These are phyloP conservation scores for Schoenoplectus triqueter DNA, from an alignment of 202 grass and related monocot species.

Conservation along the genomic window DNA sequence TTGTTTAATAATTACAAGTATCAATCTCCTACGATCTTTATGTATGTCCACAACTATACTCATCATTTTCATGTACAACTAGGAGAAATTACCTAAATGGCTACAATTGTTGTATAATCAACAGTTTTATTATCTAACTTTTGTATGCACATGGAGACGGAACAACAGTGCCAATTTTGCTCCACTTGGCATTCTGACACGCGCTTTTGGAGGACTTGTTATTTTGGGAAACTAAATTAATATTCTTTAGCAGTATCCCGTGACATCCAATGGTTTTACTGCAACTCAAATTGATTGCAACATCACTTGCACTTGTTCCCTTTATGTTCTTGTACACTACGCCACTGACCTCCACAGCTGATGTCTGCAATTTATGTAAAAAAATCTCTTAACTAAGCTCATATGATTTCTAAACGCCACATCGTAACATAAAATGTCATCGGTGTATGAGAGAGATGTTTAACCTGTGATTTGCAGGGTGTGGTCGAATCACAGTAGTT, in stretches of 20 bases:
- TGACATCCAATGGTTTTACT: conserved; percentile 45
- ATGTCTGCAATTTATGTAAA: conserved; percentile 30
- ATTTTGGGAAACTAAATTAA: conserved; percentile 43
- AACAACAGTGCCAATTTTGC: conserved; percentile 45
- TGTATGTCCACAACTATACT: background rate
- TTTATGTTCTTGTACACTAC: conserved; percentile 63
- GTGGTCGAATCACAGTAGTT: conserved; percentile 62
- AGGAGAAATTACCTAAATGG: conserved; percentile 24
- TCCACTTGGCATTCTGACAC: conserved; percentile 58
- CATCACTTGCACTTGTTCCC: conserved; percentile 56
- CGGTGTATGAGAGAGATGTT: background rate
- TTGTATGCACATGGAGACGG: conserved; percentile 46
- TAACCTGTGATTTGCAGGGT: conserved; percentile 49
- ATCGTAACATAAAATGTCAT: background rate
- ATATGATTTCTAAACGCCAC: background rate
- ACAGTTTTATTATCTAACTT: conserved; percentile 11
- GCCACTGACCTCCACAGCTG: conserved; percentile 58
- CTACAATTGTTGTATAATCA: background rate
- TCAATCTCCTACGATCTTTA: conserved; percentile 19
- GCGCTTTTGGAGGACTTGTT: conserved; percentile 33
- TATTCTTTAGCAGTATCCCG: conserved; percentile 56
- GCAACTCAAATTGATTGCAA: conserved; percentile 66
- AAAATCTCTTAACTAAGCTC: background rate
- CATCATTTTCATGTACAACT: background rate
- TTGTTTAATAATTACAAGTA: conserved; percentile 10